Base-by-base conservation (phyloP, 306 rosid genomes). In the Trichosanthes truncata region DNA sequence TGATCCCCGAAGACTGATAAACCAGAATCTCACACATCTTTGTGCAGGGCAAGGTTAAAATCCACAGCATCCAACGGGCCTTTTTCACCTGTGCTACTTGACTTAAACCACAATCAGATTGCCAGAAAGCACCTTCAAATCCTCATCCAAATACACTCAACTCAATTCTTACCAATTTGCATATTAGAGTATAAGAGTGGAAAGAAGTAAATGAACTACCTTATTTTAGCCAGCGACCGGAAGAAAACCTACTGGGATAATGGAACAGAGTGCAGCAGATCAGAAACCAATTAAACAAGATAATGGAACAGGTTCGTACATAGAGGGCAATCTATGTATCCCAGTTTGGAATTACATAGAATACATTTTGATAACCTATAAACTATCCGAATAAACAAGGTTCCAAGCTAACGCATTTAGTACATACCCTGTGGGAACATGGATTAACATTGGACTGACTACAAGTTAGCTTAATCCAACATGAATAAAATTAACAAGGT, bases 401-500 rank as follows among this genome's bases (percentile, higher is more conserved):
- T 72, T 72, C 57, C 23, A 72, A 49, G 52, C 33, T 9, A 76
- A 76, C 6, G 36, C 25, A 17, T 49, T 74, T 33, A 49, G 45
- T 74, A 51, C 57, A 74, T 31, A 74, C 78, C 45, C 35, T 55
- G 48, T 35, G 73, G 46, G 73, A 43, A 69, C 55, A 43, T 40
- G 33, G 55, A 69, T 67, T 40, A 43, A 69, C 31, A n/a, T 63
- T 53, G 65, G 61, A 81, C 85, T 73, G 76, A 78, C 84, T 83
- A 84, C 82, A 74, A 81, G 87, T 85, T 86, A 89, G 87, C 79
- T 62, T 29, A 82, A 80, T 79, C 87, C 87, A 76, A 65, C 83
- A 61, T 55, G 63, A 88, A 72, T 66, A 63, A 56, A 81, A 77
- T 79, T 88, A 78, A 56, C 25, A 25, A 25, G 23, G 38, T 38